Percentiles rank a stretch among this genome's conserved stretches.
Conservation (phyloP, 2,329 filamentous ascomycete genomes). For the Neonectria punicea region DNA sequence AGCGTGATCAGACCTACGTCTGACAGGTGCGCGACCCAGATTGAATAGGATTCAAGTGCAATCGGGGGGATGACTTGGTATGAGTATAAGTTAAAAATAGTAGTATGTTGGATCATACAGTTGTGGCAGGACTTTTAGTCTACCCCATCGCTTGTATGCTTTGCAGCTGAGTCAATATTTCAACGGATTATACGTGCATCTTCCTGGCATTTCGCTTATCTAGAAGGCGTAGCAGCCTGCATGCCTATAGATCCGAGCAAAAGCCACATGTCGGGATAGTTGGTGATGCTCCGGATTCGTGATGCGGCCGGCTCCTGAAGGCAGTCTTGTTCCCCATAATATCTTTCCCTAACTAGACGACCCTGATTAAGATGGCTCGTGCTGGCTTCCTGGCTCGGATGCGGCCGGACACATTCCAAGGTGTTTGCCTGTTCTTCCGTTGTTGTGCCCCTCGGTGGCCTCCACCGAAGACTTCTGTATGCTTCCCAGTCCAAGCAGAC, state of each 20-base stretch:
- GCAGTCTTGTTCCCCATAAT: not conserved
- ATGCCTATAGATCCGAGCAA: not conserved
- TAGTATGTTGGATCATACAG: no score
- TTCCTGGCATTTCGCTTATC: not conserved
- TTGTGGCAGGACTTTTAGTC: not conserved
- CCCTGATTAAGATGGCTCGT: slow-evolving; percentile 2
- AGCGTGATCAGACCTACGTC: not conserved
- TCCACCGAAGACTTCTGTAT: not conserved
- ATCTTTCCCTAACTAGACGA: not conserved
- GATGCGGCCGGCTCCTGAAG: not conserved
- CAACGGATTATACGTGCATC: not conserved
- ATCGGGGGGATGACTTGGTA: not conserved
- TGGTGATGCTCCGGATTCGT: not conserved
- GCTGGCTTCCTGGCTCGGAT: not conserved
- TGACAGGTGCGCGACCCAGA: not conserved
- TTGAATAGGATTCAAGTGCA: not conserved
- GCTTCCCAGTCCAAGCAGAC: not conserved
- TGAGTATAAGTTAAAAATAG: not conserved
- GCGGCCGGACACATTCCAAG: slow-evolving; percentile 1
- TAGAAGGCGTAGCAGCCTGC: not conserved
- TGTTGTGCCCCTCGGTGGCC: not conserved
- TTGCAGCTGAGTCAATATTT: not conserved
- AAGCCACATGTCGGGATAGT: not conserved
- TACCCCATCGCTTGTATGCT: not conserved
- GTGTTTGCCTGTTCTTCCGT: slow-evolving; percentile 3